Evolutionary conservation across 345 rosid species (phyloP).

Genomic region (Citrus australasica): DNA sequence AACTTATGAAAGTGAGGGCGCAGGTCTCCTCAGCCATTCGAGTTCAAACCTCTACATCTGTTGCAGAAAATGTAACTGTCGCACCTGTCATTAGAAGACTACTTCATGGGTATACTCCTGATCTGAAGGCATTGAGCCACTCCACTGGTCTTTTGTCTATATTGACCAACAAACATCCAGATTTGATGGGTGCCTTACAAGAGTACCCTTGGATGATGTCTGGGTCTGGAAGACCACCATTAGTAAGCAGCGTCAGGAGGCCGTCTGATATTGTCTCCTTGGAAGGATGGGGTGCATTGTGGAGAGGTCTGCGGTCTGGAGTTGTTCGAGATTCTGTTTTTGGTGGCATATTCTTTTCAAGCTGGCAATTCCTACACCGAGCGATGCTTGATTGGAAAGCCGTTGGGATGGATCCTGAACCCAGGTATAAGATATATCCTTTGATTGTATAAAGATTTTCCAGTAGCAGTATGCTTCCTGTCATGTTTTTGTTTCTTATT

Average conservation of each 20-base stretch:
- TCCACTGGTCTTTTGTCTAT: constrained; percentile 68
- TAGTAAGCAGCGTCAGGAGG: constrained; percentile 61
- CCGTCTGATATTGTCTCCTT: constrained; percentile 58
- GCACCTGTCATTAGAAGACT: constrained; percentile 47
- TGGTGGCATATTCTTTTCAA: constrained; percentile 80
- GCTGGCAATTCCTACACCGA: constrained; percentile 80
- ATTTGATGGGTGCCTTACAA: constrained; percentile 62
- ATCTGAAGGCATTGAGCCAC: constrained; percentile 57
- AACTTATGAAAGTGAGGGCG: constrained; percentile 69
- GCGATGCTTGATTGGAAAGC: constrained; percentile 87
- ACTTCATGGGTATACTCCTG: constrained; percentile 57
- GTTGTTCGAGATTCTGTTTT: constrained; percentile 69
- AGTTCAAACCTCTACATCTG: constrained; percentile 31
- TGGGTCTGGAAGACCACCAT: constrained; percentile 87
- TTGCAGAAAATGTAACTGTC: constrained; percentile 26
- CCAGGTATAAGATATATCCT: constrained; percentile 44
- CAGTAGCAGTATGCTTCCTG: neutral
- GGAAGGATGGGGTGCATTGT: constrained; percentile 78
- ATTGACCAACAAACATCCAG: constrained; percentile 60
- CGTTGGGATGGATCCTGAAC: constrained; percentile 74
- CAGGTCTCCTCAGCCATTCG: constrained; percentile 79
- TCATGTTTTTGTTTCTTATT: neutral
- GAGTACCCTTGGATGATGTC: constrained; percentile 95
- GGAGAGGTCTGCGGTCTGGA: constrained; percentile 84
- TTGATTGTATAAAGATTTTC: neutral